phyloP scores from a whole-genome alignment of 2,329 filamentous ascomycete genomes.

The Apiospora hydei region DNA sequence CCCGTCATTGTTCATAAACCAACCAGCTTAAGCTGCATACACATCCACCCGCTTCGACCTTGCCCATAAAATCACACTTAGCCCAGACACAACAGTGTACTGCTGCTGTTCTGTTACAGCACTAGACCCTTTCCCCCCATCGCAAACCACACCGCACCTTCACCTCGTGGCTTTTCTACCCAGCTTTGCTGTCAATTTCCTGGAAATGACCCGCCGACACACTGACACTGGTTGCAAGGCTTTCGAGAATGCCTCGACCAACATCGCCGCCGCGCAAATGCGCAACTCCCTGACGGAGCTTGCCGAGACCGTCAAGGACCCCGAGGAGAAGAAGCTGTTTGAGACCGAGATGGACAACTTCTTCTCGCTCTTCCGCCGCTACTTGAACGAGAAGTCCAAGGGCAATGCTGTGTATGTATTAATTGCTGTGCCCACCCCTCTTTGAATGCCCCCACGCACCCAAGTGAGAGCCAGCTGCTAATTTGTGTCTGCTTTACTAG shows the following conservation, averaged over 20 bases:
- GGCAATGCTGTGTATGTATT: slow-evolving; percentile 79
- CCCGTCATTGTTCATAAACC: neutral
- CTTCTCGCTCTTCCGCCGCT: slow-evolving; percentile 97
- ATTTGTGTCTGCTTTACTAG: slow-evolving; percentile 50
- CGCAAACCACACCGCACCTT: slow-evolving; percentile 9
- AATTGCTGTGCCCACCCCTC: neutral
- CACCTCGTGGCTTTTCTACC: slow-evolving; percentile 13
- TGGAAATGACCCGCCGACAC: slow-evolving; percentile 22
- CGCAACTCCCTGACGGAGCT: slow-evolving; percentile 95
- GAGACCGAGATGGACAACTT: slow-evolving; percentile 99
- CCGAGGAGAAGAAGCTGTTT: slow-evolving; percentile 87
- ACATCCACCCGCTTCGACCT: neutral
- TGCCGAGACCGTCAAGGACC: slow-evolving; percentile 86
- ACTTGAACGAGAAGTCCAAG: slow-evolving; percentile 99
- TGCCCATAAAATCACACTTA: neutral
- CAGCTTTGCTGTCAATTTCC: neutral
- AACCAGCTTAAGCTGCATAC: neutral
- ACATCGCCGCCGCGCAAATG: slow-evolving; percentile 98
- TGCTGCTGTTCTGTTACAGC: neutral
- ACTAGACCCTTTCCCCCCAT: neutral
- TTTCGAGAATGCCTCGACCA: slow-evolving; percentile 99
- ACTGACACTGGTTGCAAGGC: slow-evolving; percentile 64
- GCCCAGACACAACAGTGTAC: neutral
- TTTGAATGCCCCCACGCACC: too few species aligned
- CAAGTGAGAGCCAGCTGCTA: slow-evolving; percentile 33